Evolutionary conservation across 2,329 filamentous ascomycete genomes (phyloP).

Genomic region (Fusarium xylarioides): DNA sequence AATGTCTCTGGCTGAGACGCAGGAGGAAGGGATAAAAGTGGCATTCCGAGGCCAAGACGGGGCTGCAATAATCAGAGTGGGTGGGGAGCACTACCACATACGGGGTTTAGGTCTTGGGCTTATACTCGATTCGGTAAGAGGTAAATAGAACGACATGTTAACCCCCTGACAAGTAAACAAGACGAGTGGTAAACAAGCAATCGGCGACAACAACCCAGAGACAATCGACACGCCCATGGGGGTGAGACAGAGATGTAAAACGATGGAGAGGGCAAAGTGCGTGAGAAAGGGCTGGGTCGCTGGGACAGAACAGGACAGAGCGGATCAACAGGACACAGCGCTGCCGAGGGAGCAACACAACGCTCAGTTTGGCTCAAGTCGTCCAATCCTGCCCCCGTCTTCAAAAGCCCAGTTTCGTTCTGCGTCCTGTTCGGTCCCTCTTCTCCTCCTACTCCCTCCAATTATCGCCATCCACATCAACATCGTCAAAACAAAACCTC

Average conservation of each 20-base stretch:
- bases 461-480: conserved; percentile 51
- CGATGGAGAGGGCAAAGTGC: conserved; percentile 11
- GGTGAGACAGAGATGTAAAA: conserved; percentile 18
- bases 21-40: conserved; percentile 35
- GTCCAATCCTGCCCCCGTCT: conserved; percentile 48
- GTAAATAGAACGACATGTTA: conserved; percentile 37
- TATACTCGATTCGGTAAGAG: conserved; percentile 29
- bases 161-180: conserved; percentile 38
- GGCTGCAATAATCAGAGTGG: conserved; percentile 10
- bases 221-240: conserved; percentile 40
- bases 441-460: conserved; percentile 48
- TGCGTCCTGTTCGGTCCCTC: conserved; percentile 40
- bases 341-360: conserved; percentile 35
- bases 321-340: conserved; percentile 34
- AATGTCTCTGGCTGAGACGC: conserved; percentile 39
- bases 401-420: conserved; percentile 53
- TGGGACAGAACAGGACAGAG: conserved; percentile 22
- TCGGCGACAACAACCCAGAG: conserved; percentile 11
- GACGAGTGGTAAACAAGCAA: conserved; percentile 35
- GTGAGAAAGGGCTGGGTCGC: conserved; percentile 20
- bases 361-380: conserved; percentile 19
- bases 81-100: conserved; percentile 21
- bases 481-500: conserved; percentile 39
- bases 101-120: conserved; percentile 8
- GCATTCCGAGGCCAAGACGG: conserved; percentile 14